A percentile compares a stretch with the other conserved stretches of the same genome.
Evolutionary conservation across 805 yeast species (phyloP).

Genomic region (Cyberlindnera maritima): DNA sequence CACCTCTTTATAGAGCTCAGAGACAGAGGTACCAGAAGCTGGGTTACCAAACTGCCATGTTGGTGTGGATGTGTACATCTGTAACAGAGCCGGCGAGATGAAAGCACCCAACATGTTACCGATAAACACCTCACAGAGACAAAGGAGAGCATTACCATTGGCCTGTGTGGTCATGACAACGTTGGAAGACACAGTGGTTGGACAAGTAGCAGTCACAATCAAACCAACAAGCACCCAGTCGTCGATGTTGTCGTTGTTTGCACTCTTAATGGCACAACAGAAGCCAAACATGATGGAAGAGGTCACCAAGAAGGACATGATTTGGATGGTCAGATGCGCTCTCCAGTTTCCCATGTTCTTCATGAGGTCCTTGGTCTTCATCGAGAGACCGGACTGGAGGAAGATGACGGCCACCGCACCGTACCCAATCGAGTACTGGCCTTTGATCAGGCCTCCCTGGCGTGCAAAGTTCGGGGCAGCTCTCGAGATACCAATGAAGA

Average conservation of each 20-base stretch:
- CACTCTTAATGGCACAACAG: conserved; percentile 59
- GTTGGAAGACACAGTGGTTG: conserved; percentile 89
- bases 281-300: conserved; percentile 71
- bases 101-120: conserved; percentile 87
- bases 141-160: conserved; percentile 74
- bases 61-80: conserved; percentile 55
- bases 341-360: conserved; percentile 75
- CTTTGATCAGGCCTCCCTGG: conserved; percentile 73
- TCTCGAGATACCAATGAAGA: conserved; percentile 71
- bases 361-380: conserved; percentile 60
- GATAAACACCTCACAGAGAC: conserved; percentile 80
- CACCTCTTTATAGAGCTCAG: conserved; percentile 63
- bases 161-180: conserved; percentile 90
- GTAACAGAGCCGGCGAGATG: conserved; percentile 80
- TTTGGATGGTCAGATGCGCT: conserved; percentile 70
- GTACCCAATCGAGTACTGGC: conserved; percentile 75
- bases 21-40: conserved; percentile 50
- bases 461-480: conserved; percentile 82
- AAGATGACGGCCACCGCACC: conserved; percentile 88
- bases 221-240: conserved; percentile 80
- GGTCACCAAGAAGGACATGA: conserved; percentile 69
- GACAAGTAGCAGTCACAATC: conserved; percentile 81
- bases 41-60: conserved; percentile 82
- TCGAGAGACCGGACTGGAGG: conserved; percentile 75
- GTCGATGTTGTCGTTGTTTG: conserved; percentile 58